Conservation (phyloP, 805 yeast species). For the Yamadazyma sp. region DNA sequence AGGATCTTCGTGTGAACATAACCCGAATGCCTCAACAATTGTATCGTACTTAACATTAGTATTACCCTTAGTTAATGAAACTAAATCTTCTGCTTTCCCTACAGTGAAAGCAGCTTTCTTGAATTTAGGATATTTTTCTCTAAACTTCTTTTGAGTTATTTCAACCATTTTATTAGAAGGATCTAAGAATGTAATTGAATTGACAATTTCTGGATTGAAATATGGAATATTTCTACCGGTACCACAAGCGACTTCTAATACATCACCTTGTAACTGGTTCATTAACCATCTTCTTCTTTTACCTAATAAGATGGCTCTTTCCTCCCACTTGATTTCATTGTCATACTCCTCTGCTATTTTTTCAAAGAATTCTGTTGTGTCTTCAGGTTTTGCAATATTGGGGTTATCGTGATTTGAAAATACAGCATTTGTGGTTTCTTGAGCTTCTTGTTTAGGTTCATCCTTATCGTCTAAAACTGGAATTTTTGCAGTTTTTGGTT, state of each 20-base stretch:
- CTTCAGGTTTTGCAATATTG: constrained; percentile 63
- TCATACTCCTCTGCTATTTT: constrained; percentile 79
- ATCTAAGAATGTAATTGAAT: constrained; percentile 81
- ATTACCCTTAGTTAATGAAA: constrained; percentile 45
- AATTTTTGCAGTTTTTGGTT: too few relatives aligned
- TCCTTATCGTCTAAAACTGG: constrained; percentile 1
- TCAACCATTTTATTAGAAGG: constrained; percentile 85
- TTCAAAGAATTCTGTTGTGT: constrained; percentile 80
- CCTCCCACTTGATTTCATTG: constrained; percentile 72
- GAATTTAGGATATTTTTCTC: constrained; percentile 61
- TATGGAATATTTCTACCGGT: constrained; percentile 91
- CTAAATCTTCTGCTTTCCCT: constrained; percentile 83
- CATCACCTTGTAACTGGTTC: constrained; percentile 81
- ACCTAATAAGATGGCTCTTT: constrained; percentile 56
- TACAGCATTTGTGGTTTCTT: constrained; percentile 9
- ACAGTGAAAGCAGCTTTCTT: constrained; percentile 80
- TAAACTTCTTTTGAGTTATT: constrained; percentile 70
- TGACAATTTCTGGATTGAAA: constrained; percentile 54
- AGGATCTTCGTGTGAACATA: constrained; percentile 95
- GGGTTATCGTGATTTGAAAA: constrained; percentile 38
- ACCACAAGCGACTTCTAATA: constrained; percentile 91
- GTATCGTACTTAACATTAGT: constrained; percentile 73
- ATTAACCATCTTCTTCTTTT: constrained; percentile 74
- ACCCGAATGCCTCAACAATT: constrained; percentile 88
- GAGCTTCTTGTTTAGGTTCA: constrained; percentile 1